Evolutionary conservation across 306 rosid genomes (phyloP).

Genomic region (Fragaria iinumae): DNA sequence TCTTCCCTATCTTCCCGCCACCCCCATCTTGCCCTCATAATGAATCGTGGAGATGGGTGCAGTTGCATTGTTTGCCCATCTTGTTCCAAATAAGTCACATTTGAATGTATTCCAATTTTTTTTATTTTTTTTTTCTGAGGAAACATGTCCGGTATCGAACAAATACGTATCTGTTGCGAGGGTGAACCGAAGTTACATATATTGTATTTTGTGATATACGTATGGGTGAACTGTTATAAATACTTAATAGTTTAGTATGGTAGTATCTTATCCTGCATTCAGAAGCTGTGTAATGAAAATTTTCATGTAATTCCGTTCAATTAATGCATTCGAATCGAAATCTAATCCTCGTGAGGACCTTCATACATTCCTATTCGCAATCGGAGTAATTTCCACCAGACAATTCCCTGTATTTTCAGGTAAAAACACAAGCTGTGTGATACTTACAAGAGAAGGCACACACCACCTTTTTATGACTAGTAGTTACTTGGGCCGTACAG

Average conservation of each 20-base stretch:
- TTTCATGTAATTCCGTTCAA: not conserved
- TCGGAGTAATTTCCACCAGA: not conserved
- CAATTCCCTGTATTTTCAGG: too few species aligned
- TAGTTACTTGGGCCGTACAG: not conserved
- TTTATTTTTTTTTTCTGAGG: not conserved
- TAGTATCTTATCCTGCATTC: not conserved
- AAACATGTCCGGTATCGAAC: not conserved
- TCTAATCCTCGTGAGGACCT: not conserved
- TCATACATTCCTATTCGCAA: not conserved
- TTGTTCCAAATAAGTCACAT: slow-evolving; percentile 30
- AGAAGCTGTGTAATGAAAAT: not conserved
- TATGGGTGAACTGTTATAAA: not conserved
- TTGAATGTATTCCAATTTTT: not conserved
- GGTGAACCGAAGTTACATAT: slow-evolving; percentile 4
- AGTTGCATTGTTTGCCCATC: slow-evolving; percentile 30
- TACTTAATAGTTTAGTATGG: too few species aligned
- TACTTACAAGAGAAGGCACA: not conserved
- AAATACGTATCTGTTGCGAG: slow-evolving; percentile 15
- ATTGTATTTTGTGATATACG: not conserved
- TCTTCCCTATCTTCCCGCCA: slow-evolving; percentile 15
- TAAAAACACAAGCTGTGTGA: not conserved
- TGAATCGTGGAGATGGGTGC: slow-evolving; percentile 28
- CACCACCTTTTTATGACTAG: not conserved
- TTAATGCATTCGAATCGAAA: too few species aligned
- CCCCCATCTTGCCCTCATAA: slow-evolving; percentile 23